Conservation (phyloP, 1,284 basidiomycete genomes). For the Marasmius fiardii region DNA sequence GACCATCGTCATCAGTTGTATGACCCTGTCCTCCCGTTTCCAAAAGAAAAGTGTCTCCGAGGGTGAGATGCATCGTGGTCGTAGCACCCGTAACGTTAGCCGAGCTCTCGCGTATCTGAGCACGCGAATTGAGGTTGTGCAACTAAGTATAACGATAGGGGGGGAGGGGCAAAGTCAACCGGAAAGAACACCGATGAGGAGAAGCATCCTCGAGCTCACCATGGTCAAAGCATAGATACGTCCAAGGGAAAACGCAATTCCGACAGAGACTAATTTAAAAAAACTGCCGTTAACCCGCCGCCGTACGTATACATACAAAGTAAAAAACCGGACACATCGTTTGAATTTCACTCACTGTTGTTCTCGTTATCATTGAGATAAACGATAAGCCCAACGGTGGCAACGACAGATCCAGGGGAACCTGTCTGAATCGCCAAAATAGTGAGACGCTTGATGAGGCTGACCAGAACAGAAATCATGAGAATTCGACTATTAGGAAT, state of each 20-base stretch:
- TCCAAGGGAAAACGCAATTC: not conserved
- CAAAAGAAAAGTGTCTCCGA: not conserved
- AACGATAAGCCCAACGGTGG: not conserved
- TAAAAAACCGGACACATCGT: not conserved
- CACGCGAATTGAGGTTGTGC: not conserved
- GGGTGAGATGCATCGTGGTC: not conserved
- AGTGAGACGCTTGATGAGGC: not conserved
- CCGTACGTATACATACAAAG: too few relatives aligned
- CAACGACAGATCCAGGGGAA: not conserved
- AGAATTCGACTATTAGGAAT: too few relatives aligned
- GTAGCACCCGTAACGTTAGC: not conserved
- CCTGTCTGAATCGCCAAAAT: slow-evolving; percentile 1
- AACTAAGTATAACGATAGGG: too few relatives aligned
- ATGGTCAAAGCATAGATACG: not conserved
- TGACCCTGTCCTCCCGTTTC: too few relatives aligned
- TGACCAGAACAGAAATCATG: not conserved
- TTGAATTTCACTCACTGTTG: not conserved
- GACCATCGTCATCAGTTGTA: too few relatives aligned
- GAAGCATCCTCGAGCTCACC: not conserved
- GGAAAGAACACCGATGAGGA: too few relatives aligned
- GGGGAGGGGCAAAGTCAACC: not conserved
- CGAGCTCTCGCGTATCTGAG: not conserved
- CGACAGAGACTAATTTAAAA: not conserved
- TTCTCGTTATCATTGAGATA: not conserved
- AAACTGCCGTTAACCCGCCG: too few relatives aligned